Conservation (phyloP, 345 rosid species). For the Camelina sativa region DNA sequence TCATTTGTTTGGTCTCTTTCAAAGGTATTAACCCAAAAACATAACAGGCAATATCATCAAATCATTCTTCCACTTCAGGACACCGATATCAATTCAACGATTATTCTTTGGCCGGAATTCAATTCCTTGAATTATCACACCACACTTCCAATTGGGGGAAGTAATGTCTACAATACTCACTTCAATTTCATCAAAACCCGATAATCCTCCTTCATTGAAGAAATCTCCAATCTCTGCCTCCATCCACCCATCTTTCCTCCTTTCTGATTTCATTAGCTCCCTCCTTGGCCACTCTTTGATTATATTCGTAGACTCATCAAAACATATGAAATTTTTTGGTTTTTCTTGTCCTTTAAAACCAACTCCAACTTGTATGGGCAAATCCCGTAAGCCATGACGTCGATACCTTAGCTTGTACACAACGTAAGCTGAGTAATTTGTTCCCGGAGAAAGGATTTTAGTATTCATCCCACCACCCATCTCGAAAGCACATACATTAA, state of each 20-base stretch:
- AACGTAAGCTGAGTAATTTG: too few relatives aligned
- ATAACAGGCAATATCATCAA: too few relatives aligned
- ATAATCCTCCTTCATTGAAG: not conserved
- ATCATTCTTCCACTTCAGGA: too few relatives aligned
- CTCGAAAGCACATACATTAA: too few relatives aligned
- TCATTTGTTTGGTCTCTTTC: too few relatives aligned
- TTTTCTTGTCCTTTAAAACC: too few relatives aligned
- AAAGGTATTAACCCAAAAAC: too few relatives aligned
- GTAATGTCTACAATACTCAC: conserved; percentile 29
- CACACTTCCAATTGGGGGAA: conserved; percentile 18
- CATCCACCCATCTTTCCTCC: not conserved
- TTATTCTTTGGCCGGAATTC: conserved; percentile 23
- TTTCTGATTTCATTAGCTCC: not conserved
- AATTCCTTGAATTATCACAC: conserved; percentile 32
- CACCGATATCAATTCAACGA: not conserved
- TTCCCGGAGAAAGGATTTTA: too few relatives aligned
- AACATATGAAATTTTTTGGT: not conserved
- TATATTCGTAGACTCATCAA: not conserved
- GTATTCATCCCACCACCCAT: too few relatives aligned
- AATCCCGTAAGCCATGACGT: too few relatives aligned
- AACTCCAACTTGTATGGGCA: too few relatives aligned
- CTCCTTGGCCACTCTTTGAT: not conserved
- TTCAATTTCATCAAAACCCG: conserved; percentile 9
- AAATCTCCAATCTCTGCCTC: not conserved
- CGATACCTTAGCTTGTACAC: too few relatives aligned